These are phyloP conservation scores for Vitis hybrid DNA, from an alignment of 177 flowering plant species.

Conservation along the genomic window DNA sequence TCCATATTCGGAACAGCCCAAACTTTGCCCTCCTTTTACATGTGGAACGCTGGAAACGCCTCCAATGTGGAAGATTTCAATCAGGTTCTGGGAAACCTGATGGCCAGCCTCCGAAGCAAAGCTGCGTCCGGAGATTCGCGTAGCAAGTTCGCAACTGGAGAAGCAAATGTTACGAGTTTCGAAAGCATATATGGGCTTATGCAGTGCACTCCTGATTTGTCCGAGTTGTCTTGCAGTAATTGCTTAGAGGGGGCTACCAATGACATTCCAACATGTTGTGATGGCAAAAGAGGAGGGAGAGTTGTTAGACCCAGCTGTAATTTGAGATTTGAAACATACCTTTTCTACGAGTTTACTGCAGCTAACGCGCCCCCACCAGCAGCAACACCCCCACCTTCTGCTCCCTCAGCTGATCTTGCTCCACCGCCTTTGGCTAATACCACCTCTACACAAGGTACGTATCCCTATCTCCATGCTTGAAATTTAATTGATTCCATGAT, in stretches of 20 bases:
- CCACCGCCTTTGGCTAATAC: too few species aligned
- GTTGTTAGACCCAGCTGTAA: conserved; percentile 27
- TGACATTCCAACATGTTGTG: conserved; percentile 7
- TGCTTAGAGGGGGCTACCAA: conserved; percentile 18
- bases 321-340: conserved; percentile 15
- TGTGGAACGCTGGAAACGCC: background rate
- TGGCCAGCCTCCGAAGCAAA: conserved; percentile 9
- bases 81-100: conserved; percentile 4
- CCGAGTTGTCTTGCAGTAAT: conserved; percentile 13
- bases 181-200: conserved; percentile 28
- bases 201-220: conserved; percentile 51
- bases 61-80: conserved; percentile 13
- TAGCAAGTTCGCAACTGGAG: conserved; percentile 36
- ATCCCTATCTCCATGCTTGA: too few species aligned
- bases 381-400: conserved; percentile 3
- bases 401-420: background rate
- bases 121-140: conserved; percentile 30
- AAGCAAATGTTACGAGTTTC: background rate
- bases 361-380: conserved; percentile 3
- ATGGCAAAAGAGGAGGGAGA: conserved; percentile 22
- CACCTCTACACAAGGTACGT: too few species aligned
- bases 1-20: conserved; percentile 15
- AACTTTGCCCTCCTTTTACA: background rate
- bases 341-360: conserved; percentile 9
- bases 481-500: too few species aligned